Evolutionary conservation across 1,284 basidiomycete genomes (phyloP).

Genomic region (Papiliotrema flavescens): DNA sequence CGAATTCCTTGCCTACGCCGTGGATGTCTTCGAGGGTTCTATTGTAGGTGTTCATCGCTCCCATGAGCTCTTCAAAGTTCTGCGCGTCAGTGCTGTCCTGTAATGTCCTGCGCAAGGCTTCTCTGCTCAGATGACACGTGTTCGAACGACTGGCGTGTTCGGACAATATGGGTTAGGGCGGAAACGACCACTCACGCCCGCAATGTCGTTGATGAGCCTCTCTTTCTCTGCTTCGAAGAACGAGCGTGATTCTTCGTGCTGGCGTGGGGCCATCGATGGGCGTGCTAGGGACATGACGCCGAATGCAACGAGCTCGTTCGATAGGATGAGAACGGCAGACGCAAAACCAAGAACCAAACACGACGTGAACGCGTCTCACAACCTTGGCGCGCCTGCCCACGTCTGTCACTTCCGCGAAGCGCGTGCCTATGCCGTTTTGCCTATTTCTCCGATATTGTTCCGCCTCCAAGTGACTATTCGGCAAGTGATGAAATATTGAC

Average conservation of each 20-base stretch:
- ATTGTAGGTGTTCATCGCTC: slow-evolving; percentile 82
- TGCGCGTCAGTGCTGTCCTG: slow-evolving; percentile 40
- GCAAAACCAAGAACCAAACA: too few species aligned
- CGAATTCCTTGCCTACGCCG: slow-evolving; percentile 88
- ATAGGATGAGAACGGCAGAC: too few species aligned
- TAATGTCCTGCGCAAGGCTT: not conserved
- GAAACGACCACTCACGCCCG: slow-evolving; percentile 31
- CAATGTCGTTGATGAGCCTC: slow-evolving; percentile 46
- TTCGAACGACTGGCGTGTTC: not conserved
- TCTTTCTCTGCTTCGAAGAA: slow-evolving; percentile 48
- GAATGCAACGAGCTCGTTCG: too few species aligned
- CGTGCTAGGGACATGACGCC: slow-evolving; percentile 19
- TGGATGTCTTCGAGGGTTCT: slow-evolving; percentile 87
- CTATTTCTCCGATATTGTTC: too few species aligned
- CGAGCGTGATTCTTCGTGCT: slow-evolving; percentile 14
- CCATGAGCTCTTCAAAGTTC: slow-evolving; percentile 86
- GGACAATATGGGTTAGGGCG: not conserved
- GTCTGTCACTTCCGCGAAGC: too few species aligned
- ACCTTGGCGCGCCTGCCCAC: too few species aligned
- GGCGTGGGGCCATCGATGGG: slow-evolving; percentile 15
- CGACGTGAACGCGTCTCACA: too few species aligned
- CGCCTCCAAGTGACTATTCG: too few species aligned
- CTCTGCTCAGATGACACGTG: not conserved
- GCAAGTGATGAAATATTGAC: too few species aligned
- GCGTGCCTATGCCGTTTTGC: too few species aligned